Evolutionary conservation across 331 rosid genomes (phyloP), one percentile per base, ranked within the genome.

Genomic region (Quercus tomentella): DNA sequence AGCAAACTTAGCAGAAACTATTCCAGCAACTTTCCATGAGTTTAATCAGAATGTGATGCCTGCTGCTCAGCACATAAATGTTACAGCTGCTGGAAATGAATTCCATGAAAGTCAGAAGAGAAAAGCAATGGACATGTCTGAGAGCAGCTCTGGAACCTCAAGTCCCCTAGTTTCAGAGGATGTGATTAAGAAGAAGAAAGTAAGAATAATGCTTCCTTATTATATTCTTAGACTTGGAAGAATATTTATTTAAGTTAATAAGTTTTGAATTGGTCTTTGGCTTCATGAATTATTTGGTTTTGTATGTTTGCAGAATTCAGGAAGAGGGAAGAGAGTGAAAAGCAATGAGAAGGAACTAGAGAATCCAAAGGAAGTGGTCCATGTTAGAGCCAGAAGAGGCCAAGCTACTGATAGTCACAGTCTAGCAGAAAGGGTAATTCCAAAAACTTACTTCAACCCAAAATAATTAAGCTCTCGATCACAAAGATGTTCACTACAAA

Each of bases 371-470:
- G 99, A 90, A 81, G 96, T 96, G 60, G 97, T 96, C 82, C 98
- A 93, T 82, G 98, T 96, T 30, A 89, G 99, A 91, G 98, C 99
- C 45, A 91, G 92, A 88, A 91, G 99, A 87, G 99, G 99, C 41
- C 99, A 96, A 85, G 99, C 99, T 55, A 96, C 98, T 49, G 97
- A 96, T 71, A 96, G 97, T 83, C 99, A 96, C 84, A 96, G 99
- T 70, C 82, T 96, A 82, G 98, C 99, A 77, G 99, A 96, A 85
- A 93, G 99, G 97, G 99, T 89, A 88, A 51, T 12, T 31, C 55
- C 62, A 56, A 21, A 22, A 18, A 54, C 30, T 1, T 18, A 1
- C 21, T 41, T 8, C 12, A 41, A 0, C 12, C 45, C 12, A 41
- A 49, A 14, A 49, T 49, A 14, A 49, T 49, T 49, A 3, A 49